A percentile compares a stretch with the other conserved stretches of the same genome.
These are phyloP conservation scores for Antitrichia curtipendula DNA, from an alignment of 225 moss, liverwort and hornwort genomes.

Conservation along the genomic window DNA sequence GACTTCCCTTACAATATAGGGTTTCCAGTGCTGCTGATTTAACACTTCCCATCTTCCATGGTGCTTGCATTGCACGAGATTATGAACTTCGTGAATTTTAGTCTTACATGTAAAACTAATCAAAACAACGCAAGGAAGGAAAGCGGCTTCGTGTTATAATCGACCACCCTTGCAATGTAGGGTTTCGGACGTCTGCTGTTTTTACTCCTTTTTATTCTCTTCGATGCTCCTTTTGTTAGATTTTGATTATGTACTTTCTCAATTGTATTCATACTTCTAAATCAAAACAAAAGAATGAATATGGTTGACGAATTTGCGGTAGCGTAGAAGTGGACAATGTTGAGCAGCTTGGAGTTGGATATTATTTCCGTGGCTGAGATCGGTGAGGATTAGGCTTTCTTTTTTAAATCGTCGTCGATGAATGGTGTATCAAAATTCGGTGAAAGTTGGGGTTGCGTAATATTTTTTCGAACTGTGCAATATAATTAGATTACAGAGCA, in stretches of 20 bases:
- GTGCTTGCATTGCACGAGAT: neutral
- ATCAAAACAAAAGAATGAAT: neutral
- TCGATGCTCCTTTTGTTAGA: neutral
- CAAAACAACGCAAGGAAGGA: neutral
- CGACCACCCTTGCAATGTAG: neutral
- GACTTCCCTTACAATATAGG: constrained; percentile 1
- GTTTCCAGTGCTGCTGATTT: neutral
- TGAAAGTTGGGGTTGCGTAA: neutral
- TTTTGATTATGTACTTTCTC: neutral
- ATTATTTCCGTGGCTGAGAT: neutral
- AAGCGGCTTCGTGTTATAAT: neutral
- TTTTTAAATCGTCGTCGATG: neutral
- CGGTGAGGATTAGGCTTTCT: neutral
- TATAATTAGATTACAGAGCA: neutral
- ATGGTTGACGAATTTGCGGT: neutral
- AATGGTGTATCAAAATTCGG: neutral
- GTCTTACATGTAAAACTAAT: neutral
- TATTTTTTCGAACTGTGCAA: neutral
- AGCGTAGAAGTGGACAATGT: neutral
- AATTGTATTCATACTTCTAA: neutral
- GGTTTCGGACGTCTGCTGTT: neutral
- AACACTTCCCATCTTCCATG: neutral
- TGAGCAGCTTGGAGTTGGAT: neutral
- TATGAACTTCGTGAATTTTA: neutral
- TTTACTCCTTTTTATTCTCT: neutral